Base-by-base conservation (phyloP, 2,329 filamentous ascomycete species). In the Diaporthe helianthi region DNA sequence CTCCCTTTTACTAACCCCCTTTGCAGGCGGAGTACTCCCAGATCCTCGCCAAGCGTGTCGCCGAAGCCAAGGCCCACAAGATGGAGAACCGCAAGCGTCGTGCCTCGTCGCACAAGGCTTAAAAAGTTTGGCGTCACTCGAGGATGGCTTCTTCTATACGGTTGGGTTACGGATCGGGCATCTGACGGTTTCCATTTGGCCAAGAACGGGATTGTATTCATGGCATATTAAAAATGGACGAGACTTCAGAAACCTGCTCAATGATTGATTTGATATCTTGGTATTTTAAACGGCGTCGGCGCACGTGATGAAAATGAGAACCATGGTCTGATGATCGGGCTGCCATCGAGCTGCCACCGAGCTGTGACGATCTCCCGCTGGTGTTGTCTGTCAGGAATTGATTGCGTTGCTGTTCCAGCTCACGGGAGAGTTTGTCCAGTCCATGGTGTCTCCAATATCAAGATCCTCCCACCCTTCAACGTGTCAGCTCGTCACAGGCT, bases 71-170 rank as follows among this genome's bases (percentile, higher is more conserved):
- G 90, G 87, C 92, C 82, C 91, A 92, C 85, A 95, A 96, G 88
- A 91, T 90, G 78, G 95, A 98, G 86, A 87, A 92, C 83, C 93
- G 94, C 88, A 98, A 98, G 94, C 91, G 96, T 83, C 90, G 96
- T 83, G 95, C 95, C 79, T 97, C 93, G 83, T 98, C 95, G 91
- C 90, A 87, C 88, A 95, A 95, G 87, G 69, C 69, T 67, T 94
- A 93, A 86, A 86, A 87, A 80, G 70, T 75, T 74, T 78, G 75
- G 76, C 68, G 71, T 75, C 74, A 71, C 44, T 58, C 41, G 61
- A 76, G 77, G 78, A 76, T 76, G 76, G 77, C 78, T 77, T 76
- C 76, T 78, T 74, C 77, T 77, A 76, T 75, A 76, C 76, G 77
- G 78, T 78, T 72, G 68, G 70, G 70, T 55, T 72, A 68, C 47